Conservation (phyloP, 371 early-diverging fungal genomes). For the Coemansia sp. region DNA sequence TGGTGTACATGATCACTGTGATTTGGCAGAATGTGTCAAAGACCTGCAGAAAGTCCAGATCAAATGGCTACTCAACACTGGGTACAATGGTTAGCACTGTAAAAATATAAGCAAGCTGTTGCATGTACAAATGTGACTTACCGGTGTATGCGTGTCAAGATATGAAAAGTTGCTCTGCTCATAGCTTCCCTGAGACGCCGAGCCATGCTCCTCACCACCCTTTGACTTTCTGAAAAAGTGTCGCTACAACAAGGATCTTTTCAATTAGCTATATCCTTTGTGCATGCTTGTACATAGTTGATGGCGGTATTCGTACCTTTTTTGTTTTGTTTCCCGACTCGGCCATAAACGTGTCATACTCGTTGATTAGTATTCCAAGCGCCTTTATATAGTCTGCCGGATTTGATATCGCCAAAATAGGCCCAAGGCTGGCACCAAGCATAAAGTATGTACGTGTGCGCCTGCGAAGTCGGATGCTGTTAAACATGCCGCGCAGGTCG, state of each 20-base stretch:
- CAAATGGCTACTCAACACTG: conserved; percentile 35
- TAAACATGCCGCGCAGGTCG: conserved; percentile 44
- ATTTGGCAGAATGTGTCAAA: conserved; percentile 53
- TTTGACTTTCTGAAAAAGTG: conserved; percentile 46
- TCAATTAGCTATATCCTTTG: not conserved
- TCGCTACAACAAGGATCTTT: conserved; percentile 15
- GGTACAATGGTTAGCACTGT: not conserved
- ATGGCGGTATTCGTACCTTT: conserved; percentile 19
- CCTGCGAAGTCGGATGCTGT: conserved; percentile 42
- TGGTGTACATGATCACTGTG: conserved; percentile 49
- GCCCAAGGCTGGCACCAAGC: conserved; percentile 63
- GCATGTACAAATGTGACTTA: conserved; percentile 2
- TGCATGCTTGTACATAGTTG: not conserved
- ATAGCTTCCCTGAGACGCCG: conserved; percentile 24
- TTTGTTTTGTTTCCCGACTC: conserved; percentile 45
- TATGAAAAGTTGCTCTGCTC: conserved; percentile 46
- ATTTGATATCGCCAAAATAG: conserved; percentile 62
- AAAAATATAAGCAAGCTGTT: not conserved
- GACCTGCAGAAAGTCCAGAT: conserved; percentile 49
- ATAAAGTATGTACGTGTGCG: conserved; percentile 58
- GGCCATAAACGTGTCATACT: conserved; percentile 53
- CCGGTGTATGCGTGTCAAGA: conserved; percentile 45
- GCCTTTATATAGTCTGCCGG: conserved; percentile 66
- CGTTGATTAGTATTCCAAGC: conserved; percentile 58
- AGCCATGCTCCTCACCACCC: conserved; percentile 37